Conservation (phyloP, 2,329 filamentous ascomycete species). For the Penicillium sp. region DNA sequence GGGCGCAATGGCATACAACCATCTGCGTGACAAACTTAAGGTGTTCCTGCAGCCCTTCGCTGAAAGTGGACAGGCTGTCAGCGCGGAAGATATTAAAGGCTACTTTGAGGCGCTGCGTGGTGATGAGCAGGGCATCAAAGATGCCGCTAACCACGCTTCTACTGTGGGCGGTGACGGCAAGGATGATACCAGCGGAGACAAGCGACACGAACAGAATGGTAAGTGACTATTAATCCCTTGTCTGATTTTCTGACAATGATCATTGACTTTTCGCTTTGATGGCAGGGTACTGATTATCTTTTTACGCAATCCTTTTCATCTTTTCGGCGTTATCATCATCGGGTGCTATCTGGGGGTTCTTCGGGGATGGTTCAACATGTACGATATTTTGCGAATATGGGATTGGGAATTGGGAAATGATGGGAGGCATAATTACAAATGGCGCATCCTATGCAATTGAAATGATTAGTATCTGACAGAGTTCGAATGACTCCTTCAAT, state of each 20-base stretch:
- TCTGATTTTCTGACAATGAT: not conserved
- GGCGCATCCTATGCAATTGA: not conserved
- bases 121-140: slow-evolving; percentile 72
- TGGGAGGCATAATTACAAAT: not conserved
- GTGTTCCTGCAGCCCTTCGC: slow-evolving; percentile 92
- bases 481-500: not conserved
- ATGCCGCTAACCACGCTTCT: slow-evolving; percentile 57
- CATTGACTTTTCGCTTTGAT: not conserved
- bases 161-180: slow-evolving; percentile 36
- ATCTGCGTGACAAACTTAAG: slow-evolving; percentile 93
- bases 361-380: not conserved
- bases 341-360: not conserved
- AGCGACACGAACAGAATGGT: slow-evolving; percentile 51
- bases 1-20: slow-evolving; percentile 97
- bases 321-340: not conserved
- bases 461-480: not conserved
- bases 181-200: slow-evolving; percentile 30
- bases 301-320: not conserved
- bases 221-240: slow-evolving; percentile 17
- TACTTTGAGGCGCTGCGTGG: slow-evolving; percentile 95
- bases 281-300: slow-evolving; percentile 13
- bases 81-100: slow-evolving; percentile 91
- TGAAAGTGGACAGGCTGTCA: slow-evolving; percentile 81
- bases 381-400: slow-evolving; percentile 1
- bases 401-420: not conserved